Base-by-base conservation (phyloP, 192 early-diverging fungal species). In the Backusella morwellensis region DNA sequence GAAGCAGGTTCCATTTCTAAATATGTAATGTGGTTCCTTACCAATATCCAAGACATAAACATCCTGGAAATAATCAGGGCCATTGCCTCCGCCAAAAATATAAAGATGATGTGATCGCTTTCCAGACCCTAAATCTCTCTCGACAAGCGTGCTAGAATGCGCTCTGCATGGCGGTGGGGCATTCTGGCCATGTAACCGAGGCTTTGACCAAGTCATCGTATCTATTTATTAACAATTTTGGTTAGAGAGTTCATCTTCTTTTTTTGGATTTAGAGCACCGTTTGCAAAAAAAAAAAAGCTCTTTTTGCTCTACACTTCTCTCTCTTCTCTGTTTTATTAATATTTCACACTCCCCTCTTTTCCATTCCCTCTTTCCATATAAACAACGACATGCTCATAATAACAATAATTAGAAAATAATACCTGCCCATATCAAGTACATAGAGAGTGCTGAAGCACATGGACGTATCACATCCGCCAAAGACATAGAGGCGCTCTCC, bases 81-180 rank as follows among this genome's bases (percentile, higher is more conserved):
- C 95, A 79, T 96, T 93, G 47, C 95, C 95, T 41, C 95, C 95
- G 21, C 94, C 95, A 85, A 96, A 96, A 50, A 95, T 86, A 86
- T 90, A 94, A 32, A 96, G 83, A 4, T 78, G 73, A 59, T 83
- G 84, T 14, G 82, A 81, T 23, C 59, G 26, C 26, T 77, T 77
- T 14, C 76, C 76, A 23, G 70, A 56, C 4, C 70, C 76, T 6
- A 66, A 17, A 12, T 88, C 83, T 32, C 82, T 71, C 35, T 92
- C 91, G 2, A 95, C 89, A 2, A 92, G 83, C 0, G 90, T 89
- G 0, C 94, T 86, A 0, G 95, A 94, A 73, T 96, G 95, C 0
- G 95, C 95, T 32, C 95, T 85, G 79, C 93, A 95, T 6, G 93
- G 88, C 38, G 89, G 89, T 40, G 94, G 94, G 7, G 17, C 47